Percentiles rank a stretch among this genome's conserved stretches.
These are phyloP conservation scores for Cucumis cinereus DNA, from an alignment of 306 rosid genomes.

Conservation along the genomic window DNA sequence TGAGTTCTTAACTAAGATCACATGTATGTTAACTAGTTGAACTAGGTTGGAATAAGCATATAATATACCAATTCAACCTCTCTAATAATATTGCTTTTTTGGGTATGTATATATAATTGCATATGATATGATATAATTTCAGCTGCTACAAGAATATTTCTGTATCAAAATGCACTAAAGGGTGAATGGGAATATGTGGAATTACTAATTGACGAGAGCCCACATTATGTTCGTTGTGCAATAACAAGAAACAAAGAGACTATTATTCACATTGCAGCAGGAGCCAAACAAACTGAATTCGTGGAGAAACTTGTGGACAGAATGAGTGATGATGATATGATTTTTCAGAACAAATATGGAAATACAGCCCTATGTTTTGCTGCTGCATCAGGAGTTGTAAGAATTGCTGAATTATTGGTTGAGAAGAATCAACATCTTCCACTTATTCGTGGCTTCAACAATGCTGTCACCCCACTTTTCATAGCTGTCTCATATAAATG, in stretches of 20 bases:
- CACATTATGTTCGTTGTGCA: neutral
- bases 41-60: too few species aligned
- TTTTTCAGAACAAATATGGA: neutral
- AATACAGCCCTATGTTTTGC: conserved; percentile 16
- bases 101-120: neutral
- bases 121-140: neutral
- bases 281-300: neutral
- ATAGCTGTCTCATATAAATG: neutral
- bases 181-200: neutral
- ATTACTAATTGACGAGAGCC: neutral
- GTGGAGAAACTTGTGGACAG: neutral
- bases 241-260: neutral
- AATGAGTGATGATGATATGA: neutral
- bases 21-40: too few species aligned
- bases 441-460: neutral
- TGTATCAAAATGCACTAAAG: neutral
- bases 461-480: neutral
- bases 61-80: too few species aligned
- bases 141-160: neutral
- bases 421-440: neutral
- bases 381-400: neutral
- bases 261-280: neutral
- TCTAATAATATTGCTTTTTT: neutral
- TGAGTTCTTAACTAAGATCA: too few species aligned
- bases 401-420: neutral